Conservation (phyloP, 1,284 basidiomycete genomes). For the Athelia sp. region DNA sequence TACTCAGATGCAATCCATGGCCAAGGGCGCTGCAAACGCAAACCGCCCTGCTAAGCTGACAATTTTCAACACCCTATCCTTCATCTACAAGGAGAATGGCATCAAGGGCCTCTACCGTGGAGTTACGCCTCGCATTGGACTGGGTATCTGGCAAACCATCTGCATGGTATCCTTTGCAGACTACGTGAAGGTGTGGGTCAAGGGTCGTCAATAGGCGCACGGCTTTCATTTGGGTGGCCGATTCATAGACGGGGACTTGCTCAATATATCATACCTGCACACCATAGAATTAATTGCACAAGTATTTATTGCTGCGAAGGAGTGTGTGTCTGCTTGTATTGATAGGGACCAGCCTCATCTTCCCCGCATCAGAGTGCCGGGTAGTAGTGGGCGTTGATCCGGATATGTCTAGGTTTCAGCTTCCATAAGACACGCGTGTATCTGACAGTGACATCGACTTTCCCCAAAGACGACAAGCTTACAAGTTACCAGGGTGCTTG, state of each 20-base stretch:
- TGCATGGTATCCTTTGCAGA: slow-evolving; percentile 99
- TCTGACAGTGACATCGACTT: no score
- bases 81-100: slow-evolving; percentile 96
- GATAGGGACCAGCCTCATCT: no score
- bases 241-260: slow-evolving; percentile 3
- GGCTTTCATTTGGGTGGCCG: neutral
- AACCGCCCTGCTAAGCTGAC: slow-evolving; percentile 90
- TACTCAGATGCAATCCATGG: slow-evolving; percentile 95
- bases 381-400: no score
- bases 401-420: no score
- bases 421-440: no score
- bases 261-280: slow-evolving; percentile 12
- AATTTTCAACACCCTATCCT: slow-evolving; percentile 84
- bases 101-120: slow-evolving; percentile 97
- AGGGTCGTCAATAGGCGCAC: neutral
- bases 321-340: no score
- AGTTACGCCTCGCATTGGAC: slow-evolving; percentile 92
- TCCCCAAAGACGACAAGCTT: no score
- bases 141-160: slow-evolving; percentile 95
- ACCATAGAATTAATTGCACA: slow-evolving; percentile 25
- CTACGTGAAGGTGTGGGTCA: slow-evolving; percentile 78
- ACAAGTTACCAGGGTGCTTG: no score
- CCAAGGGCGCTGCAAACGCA: slow-evolving; percentile 67
- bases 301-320: neutral
- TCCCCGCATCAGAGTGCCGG: no score